Evolutionary conservation across 345 rosid species (phyloP), one percentile per base, ranked within the genome.

Genomic region (Aurinia saxatilis): DNA sequence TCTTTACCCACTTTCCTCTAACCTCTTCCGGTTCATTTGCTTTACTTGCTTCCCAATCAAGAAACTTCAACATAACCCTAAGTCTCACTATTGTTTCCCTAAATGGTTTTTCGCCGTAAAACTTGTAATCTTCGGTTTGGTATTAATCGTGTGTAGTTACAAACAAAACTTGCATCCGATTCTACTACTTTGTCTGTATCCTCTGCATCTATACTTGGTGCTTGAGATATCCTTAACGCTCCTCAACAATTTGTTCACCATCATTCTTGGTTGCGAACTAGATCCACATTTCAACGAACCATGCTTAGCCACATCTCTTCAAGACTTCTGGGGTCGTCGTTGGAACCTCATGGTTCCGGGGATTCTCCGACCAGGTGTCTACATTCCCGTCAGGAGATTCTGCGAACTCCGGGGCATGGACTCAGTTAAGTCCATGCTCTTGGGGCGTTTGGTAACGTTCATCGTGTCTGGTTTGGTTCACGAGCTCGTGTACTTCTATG

Each of bases 401-500:
- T 29, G 61, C 9, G 47, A 18, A 16, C 1, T 1, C 6, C 2
- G 8, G 8, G 63, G n/a, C n/a, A n/a, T n/a, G n/a, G n/a, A n/a
- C n/a, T n/a, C n/a, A n/a, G n/a, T n/a, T n/a, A n/a, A n/a, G n/a
- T n/a, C 63, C 8, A 10, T 12, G 33, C 0, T 61, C 16, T 14
- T 38, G 0, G 74, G 55, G 2, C 4, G 52, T 8, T 49, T 66
- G 0, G 38, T 69, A 0, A 23, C 83, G 2, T 89, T 89, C 23
- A 5, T 55, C 1, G 81, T 84, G 2, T 89, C 95, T 0, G 89
- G 91, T 7, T 16, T 79, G 1, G 80, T 79, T 84, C 85, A 82
- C 53, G 95, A 88, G 60, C 14, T 75, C 9, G 1, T 81, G 10
- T 82, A 67, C 19, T 67, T 65, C 14, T 57, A 68, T 18, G 0